Conservation (phyloP, 164 flowering plant genomes). For the Vitis rotundifolia region DNA sequence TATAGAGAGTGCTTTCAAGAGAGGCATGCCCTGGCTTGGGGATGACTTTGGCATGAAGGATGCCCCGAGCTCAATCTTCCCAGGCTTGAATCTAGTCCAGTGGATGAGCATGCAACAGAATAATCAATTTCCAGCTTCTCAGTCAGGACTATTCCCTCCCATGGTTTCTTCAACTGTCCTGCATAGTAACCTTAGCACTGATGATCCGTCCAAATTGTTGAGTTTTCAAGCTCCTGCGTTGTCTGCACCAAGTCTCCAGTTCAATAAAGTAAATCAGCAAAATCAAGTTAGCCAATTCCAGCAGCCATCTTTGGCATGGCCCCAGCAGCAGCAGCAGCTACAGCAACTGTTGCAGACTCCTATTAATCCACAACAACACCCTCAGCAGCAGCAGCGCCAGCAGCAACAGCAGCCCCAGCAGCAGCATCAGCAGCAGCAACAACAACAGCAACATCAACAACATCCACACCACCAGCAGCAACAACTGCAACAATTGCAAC, state of each 20-base stretch:
- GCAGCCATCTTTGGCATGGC: constrained; percentile 52
- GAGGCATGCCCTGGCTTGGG: constrained; percentile 94
- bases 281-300: constrained; percentile 50
- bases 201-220: constrained; percentile 77
- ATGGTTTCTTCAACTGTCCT: constrained; percentile 50
- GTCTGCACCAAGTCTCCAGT: constrained; percentile 50
- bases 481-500: constrained; percentile 27
- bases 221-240: constrained; percentile 69
- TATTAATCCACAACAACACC: constrained; percentile 34
- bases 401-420: constrained; percentile 26
- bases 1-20: constrained; percentile 72
- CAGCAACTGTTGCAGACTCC: constrained; percentile 45
- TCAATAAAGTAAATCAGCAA: constrained; percentile 54
- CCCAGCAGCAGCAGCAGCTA: constrained; percentile 54
- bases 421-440: constrained; percentile 37
- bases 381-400: constrained; percentile 27
- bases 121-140: constrained; percentile 63
- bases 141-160: constrained; percentile 62
- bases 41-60: constrained; percentile 84
- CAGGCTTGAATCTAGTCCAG: constrained; percentile 87
- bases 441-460: constrained; percentile 14
- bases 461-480: constrained; percentile 26
- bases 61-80: constrained; percentile 63
- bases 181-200: constrained; percentile 46
- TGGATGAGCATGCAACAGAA: constrained; percentile 99